Conservation (phyloP, 495 filamentous ascomycete species). For the Podospora conica region DNA sequence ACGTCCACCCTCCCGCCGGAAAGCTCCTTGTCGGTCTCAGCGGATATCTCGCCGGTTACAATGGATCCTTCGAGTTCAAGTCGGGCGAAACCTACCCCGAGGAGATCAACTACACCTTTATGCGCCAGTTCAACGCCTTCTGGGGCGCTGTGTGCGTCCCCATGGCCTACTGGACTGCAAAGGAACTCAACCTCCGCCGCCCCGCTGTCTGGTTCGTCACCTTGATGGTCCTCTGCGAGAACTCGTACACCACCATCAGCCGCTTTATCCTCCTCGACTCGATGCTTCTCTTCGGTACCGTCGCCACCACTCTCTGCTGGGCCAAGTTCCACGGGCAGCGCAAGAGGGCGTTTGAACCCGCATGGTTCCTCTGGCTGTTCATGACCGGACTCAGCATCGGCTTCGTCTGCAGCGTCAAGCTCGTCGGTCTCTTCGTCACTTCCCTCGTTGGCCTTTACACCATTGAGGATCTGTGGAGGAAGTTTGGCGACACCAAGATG, state of each 20-base stretch:
- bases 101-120: conserved; percentile 95
- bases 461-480: conserved; percentile 94
- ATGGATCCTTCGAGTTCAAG: conserved; percentile 99
- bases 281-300: conserved; percentile 97
- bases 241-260: conserved; percentile 97
- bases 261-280: conserved; percentile 96
- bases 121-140: conserved; percentile 94
- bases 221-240: conserved; percentile 95
- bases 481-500: conserved; percentile 93
- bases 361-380: conserved; percentile 91
- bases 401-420: conserved; percentile 97
- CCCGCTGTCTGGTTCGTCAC: conserved; percentile 91
- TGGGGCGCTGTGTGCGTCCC: conserved; percentile 92
- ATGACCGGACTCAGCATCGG: conserved; percentile 91
- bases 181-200: conserved; percentile 77
- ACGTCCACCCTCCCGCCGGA: conserved; percentile 86
- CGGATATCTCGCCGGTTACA: conserved; percentile 92
- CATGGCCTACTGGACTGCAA: conserved; percentile 89
- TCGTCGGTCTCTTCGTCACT: conserved; percentile 92
- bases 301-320: conserved; percentile 94
- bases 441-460: conserved; percentile 94
- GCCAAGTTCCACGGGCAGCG: conserved; percentile 87
- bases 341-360: conserved; percentile 70
- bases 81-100: conserved; percentile 91
- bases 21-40: conserved; percentile 98